phyloP scores from a whole-genome alignment of 768 basidiomycete species.

The Phanerochaete carnosa region DNA sequence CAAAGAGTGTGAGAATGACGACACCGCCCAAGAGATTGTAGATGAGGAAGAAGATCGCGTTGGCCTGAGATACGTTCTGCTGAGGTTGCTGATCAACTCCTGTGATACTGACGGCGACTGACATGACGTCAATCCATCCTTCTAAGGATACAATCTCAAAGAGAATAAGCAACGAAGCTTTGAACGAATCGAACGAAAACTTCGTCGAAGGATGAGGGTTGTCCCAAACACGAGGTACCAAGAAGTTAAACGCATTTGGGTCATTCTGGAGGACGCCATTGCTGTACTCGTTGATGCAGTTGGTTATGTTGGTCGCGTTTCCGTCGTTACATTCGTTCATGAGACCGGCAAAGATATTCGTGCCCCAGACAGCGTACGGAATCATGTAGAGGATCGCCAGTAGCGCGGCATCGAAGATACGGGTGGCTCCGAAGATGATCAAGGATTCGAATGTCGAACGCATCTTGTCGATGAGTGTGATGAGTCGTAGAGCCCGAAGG shows the following conservation, averaged over 20 bases:
- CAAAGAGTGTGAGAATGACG: constrained; percentile 85
- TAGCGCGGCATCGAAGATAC: constrained; percentile 86
- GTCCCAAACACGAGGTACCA: constrained; percentile 85
- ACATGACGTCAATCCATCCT: constrained; percentile 96
- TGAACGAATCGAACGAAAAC: constrained; percentile 90
- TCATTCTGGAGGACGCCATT: constrained; percentile 45
- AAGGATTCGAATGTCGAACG: constrained; percentile 83
- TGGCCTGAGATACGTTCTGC: constrained; percentile 69
- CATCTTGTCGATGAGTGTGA: constrained; percentile 86
- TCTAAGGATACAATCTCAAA: constrained; percentile 96
- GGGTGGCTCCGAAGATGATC: constrained; percentile 79
- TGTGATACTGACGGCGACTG: constrained; percentile 72
- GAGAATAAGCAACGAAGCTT: constrained; percentile 79
- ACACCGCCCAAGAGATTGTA: constrained; percentile 91
- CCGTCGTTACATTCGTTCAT: constrained; percentile 84
- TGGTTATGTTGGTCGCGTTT: constrained; percentile 45
- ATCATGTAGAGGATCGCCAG: constrained; percentile 91
- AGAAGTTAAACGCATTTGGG: constrained; percentile 54
- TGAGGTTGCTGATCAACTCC: constrained; percentile 67
- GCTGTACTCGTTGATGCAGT: constrained; percentile 75
- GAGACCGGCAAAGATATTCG: constrained; percentile 86
- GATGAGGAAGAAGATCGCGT: constrained; percentile 87
- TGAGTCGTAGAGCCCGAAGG: constrained; percentile 81
- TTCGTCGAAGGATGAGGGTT: constrained; percentile 79
- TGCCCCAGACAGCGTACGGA: constrained; percentile 90